Percentiles rank a stretch among this genome's conserved stretches.
Evolutionary conservation across 352 stramenopile species (phyloP).

Genomic region (Phytophthora tentaculata): DNA sequence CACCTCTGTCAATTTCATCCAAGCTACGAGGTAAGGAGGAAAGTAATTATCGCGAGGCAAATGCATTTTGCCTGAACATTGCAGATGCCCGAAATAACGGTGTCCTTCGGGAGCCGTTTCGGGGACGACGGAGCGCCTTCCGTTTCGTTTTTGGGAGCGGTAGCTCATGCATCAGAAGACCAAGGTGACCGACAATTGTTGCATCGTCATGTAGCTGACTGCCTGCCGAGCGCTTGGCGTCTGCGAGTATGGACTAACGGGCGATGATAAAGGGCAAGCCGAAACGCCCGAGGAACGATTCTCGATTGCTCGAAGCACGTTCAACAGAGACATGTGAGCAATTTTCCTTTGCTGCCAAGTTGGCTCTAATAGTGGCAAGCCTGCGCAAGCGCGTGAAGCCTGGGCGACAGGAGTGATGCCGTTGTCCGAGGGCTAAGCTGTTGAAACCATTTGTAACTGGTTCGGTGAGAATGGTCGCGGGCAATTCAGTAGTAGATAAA

Average conservation of each 20-base stretch:
- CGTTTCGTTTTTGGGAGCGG: slow-evolving; percentile 1
- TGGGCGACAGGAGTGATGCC: neutral
- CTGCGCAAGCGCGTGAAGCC: neutral
- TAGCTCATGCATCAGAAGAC: slow-evolving; percentile 10
- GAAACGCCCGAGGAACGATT: neutral
- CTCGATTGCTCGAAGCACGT: neutral
- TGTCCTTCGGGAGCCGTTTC: neutral
- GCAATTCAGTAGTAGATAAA: neutral
- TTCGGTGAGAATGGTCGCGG: neutral
- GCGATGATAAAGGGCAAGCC: neutral
- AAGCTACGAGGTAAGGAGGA: neutral
- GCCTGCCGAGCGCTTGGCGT: neutral
- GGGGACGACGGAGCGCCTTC: neutral
- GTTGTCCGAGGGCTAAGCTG: neutral
- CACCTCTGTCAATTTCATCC: neutral
- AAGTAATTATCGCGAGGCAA: neutral
- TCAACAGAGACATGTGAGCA: neutral
- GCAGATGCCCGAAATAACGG: neutral
- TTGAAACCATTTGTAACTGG: neutral
- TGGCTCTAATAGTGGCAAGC: neutral
- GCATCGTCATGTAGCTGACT: neutral
- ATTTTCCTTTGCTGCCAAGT: neutral
- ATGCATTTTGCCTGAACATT: neutral
- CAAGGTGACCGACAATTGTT: neutral
- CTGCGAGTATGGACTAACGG: neutral